These are phyloP conservation scores for Colletotrichum cereale DNA, from an alignment of 2,329 filamentous ascomycete species.

Conservation along the genomic window DNA sequence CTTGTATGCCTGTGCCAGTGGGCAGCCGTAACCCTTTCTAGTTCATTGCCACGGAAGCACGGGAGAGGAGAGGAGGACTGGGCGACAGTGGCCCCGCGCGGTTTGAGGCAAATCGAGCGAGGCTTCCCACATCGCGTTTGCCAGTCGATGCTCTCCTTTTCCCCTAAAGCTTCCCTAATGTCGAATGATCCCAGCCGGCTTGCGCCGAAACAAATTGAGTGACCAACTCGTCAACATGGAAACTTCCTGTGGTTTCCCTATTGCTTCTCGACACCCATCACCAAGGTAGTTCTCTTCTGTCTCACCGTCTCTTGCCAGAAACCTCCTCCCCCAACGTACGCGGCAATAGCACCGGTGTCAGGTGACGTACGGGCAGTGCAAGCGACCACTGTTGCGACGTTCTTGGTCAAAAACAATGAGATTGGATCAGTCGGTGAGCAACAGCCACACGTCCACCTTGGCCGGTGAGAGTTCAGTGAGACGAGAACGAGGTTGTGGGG, in stretches of 20 bases:
- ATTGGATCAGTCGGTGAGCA: constrained; percentile 4
- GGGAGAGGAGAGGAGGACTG: neutral
- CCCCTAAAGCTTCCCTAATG: neutral
- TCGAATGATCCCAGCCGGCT: neutral
- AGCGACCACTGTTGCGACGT: neutral
- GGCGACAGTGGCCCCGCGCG: neutral
- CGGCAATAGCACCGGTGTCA: neutral
- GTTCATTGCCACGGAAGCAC: neutral
- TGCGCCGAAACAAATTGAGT: neutral
- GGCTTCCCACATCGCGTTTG: neutral
- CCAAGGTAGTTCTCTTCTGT: neutral
- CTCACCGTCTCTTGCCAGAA: neutral
- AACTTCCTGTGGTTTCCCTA: neutral
- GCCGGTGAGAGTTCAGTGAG: neutral
- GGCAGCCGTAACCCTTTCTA: neutral
- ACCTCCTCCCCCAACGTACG: neutral
- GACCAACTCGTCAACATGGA: neutral
- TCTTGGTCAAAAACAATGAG: neutral
- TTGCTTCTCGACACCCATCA: neutral
- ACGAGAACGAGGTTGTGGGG: neutral
- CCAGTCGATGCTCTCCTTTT: neutral
- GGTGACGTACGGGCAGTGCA: neutral
- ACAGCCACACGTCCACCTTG: constrained; percentile 1
- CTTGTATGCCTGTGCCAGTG: too few relatives aligned
- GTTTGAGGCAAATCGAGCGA: neutral